Conservation (phyloP, 495 filamentous ascomycete genomes). For the Trichoderma erinaceum region DNA sequence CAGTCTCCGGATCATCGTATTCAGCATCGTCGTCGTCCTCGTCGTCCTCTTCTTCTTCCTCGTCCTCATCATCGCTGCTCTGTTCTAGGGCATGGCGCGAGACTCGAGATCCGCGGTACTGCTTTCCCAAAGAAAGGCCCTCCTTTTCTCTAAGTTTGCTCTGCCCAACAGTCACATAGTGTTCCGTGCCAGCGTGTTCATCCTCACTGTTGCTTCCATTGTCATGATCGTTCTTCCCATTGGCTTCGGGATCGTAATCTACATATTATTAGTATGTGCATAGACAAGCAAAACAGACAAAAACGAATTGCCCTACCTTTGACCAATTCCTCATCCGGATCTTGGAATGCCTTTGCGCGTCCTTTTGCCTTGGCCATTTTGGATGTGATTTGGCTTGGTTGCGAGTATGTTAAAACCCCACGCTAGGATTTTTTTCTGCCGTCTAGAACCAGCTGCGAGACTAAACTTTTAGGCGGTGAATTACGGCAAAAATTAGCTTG, state of each 20-base stretch:
- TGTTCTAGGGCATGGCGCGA: constrained; percentile 61
- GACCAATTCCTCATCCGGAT: constrained; percentile 35
- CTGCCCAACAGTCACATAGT: constrained; percentile 84
- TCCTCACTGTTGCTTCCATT: constrained; percentile 53
- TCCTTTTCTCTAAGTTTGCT: constrained; percentile 76
- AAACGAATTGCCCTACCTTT: constrained; percentile 28
- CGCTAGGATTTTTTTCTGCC: constrained; percentile 27
- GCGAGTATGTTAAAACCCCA: constrained; percentile 18
- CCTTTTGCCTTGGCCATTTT: constrained; percentile 33
- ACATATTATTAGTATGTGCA: not conserved
- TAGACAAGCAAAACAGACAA: not conserved
- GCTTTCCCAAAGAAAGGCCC: constrained; percentile 58
- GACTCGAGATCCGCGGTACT: constrained; percentile 76
- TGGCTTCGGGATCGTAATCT: constrained; percentile 90
- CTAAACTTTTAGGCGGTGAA: constrained; percentile 44
- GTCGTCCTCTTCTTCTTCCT: constrained; percentile 31
- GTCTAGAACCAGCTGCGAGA: constrained; percentile 10
- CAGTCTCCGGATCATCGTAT: constrained; percentile 42
- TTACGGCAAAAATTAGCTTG: constrained; percentile 30
- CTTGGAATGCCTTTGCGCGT: constrained; percentile 32
- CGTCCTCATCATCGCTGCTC: constrained; percentile 36
- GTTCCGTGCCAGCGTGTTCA: constrained; percentile 59
- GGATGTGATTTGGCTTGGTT: constrained; percentile 12
- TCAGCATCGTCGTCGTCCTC: constrained; percentile 33
- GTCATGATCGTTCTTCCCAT: constrained; percentile 43